Percentiles rank a stretch among this genome's conserved stretches.
Conservation (phyloP, 371 early-diverging fungal species). For the Mortierella sp. region DNA sequence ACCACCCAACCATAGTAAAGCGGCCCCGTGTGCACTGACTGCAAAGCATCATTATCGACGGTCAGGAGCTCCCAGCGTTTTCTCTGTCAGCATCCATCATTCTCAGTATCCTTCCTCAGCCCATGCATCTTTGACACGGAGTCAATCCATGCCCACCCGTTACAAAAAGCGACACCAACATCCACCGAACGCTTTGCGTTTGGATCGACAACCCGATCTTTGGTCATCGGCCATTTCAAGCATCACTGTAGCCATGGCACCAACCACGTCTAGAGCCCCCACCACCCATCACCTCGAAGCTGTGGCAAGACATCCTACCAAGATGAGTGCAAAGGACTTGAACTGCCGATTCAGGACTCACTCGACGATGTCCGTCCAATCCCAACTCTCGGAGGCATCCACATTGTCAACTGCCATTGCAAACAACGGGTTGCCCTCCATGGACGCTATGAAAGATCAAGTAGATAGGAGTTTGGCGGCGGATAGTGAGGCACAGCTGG, state of each 20-base stretch:
- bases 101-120: background rate
- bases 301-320: no score
- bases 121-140: conserved; percentile 13
- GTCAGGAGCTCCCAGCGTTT: conserved; percentile 22
- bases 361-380: conserved; percentile 47
- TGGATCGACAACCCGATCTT: conserved; percentile 2
- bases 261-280: no score
- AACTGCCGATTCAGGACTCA: no score
- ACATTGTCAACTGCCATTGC: conserved; percentile 35
- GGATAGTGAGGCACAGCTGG: conserved; percentile 35
- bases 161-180: conserved; percentile 22
- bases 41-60: conserved; percentile 10
- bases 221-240: background rate
- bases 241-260: no score
- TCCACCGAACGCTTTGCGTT: background rate
- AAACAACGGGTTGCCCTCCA: conserved; percentile 29
- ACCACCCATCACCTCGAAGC: no score
- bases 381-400: conserved; percentile 36
- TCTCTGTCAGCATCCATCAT: conserved; percentile 23
- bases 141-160: conserved; percentile 35
- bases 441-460: conserved; percentile 40
- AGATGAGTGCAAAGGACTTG: no score
- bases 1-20: conserved; percentile 8
- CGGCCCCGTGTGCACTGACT: background rate
- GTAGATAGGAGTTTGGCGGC: conserved; percentile 35